Evolutionary conservation across 148 eudicot genomes (phyloP).

Genomic region (Nyssa sinensis): DNA sequence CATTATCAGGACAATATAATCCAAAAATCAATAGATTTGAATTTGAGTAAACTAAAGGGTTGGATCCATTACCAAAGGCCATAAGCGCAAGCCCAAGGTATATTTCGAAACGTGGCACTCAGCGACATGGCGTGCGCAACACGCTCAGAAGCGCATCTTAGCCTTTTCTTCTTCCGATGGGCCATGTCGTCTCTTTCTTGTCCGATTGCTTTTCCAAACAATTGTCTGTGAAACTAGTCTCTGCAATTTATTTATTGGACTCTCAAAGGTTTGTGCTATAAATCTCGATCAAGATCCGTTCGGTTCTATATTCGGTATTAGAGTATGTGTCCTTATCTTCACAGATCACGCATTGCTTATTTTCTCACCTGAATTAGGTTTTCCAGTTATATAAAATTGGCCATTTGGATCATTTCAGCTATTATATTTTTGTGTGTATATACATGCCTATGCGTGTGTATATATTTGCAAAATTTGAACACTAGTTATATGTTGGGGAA

Average conservation of each 20-base stretch:
- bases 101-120: no score
- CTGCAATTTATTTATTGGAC: not conserved
- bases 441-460: no score
- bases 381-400: not conserved
- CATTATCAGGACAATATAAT: no score
- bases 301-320: not conserved
- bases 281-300: not conserved
- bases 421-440: not conserved
- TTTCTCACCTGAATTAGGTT: not conserved
- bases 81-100: not conserved
- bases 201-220: no score
- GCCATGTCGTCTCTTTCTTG: not conserved
- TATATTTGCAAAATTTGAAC: no score
- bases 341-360: no score
- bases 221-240: not conserved
- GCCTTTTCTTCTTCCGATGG: not conserved
- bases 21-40: no score
- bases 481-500: not conserved
- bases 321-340: no score
- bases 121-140: not conserved
- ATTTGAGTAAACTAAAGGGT: no score
- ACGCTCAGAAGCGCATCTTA: not conserved
- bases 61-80: not conserved
- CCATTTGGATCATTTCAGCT: not conserved
- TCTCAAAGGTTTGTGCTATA: not conserved